A percentile compares a stretch with the other conserved stretches of the same genome.
phyloP scores from a whole-genome alignment of 2,329 filamentous ascomycete species.

The Phialophora verrucosa region DNA sequence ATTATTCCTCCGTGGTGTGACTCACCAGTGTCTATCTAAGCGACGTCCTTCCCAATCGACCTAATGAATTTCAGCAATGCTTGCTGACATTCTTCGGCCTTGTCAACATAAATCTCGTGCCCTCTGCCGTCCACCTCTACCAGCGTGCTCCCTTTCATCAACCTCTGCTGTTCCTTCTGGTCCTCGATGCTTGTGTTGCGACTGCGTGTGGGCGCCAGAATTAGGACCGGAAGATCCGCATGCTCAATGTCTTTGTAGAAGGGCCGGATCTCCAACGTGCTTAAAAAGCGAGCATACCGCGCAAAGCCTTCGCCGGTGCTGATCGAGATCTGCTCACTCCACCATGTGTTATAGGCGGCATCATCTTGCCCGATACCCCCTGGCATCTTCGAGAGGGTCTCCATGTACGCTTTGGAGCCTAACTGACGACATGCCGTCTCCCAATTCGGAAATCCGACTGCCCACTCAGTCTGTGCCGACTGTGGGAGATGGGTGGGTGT shows the following conservation, averaged over 20 bases:
- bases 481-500: constrained; percentile 10
- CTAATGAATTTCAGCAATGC: constrained; percentile 6
- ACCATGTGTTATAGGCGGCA: constrained; percentile 7
- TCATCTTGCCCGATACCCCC: constrained; percentile 3
- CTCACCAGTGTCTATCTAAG: no score
- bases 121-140: neutral
- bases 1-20: no score
- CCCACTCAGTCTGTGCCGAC: neutral
- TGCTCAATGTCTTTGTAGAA: neutral
- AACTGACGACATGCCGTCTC: neutral
- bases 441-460: neutral
- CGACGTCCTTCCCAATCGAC: no score
- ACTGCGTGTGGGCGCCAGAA: constrained; percentile 14
- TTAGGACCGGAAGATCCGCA: neutral
- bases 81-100: constrained; percentile 1
- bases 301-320: constrained; percentile 9
- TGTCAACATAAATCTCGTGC: constrained; percentile 18
- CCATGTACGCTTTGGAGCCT: neutral
- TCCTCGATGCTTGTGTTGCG: constrained; percentile 5
- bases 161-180: neutral
- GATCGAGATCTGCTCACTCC: constrained; percentile 6
- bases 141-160: neutral
- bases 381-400: neutral
- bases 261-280: constrained; percentile 3
- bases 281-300: constrained; percentile 1